Conservation (phyloP, 805 yeast genomes). For the Metschnikowia gruessii region DNA sequence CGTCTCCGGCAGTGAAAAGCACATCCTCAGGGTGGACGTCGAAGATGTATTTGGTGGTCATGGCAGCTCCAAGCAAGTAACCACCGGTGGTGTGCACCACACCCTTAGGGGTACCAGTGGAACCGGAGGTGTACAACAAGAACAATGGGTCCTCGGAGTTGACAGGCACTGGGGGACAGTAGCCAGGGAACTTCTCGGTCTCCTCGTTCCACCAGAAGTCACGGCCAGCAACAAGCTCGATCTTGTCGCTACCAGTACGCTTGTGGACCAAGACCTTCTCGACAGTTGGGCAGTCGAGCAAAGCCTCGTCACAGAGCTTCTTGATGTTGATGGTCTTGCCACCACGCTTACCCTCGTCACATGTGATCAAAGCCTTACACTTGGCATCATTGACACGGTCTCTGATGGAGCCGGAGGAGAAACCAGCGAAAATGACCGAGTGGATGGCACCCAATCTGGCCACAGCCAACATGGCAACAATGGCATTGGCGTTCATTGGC, state of each 20-base stretch:
- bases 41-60: constrained; percentile 73
- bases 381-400: constrained; percentile 73
- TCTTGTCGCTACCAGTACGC: constrained; percentile 62
- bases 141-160: constrained; percentile 80
- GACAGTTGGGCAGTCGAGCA: constrained; percentile 62
- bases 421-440: constrained; percentile 84
- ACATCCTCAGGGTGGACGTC: constrained; percentile 73
- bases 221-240: constrained; percentile 51
- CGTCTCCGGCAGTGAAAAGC: constrained; percentile 84
- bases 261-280: constrained; percentile 67
- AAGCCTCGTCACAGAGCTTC: constrained; percentile 79
- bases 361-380: constrained; percentile 69
- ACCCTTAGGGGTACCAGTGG: constrained; percentile 89
- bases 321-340: constrained; percentile 79
- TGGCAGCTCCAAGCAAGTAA: constrained; percentile 66
- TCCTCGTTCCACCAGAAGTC: constrained; percentile 81
- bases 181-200: constrained; percentile 60
- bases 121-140: constrained; percentile 80
- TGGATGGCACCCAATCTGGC: constrained; percentile 81
- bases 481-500: constrained; percentile 84
- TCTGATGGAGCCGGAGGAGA: constrained; percentile 65
- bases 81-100: constrained; percentile 82
- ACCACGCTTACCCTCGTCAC: constrained; percentile 82
- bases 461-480: constrained; percentile 72
- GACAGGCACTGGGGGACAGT: constrained; percentile 71